A percentile compares a stretch with the other conserved stretches of the same genome.
Conservation (phyloP, 148 eudicot species). For the Heliosperma pusillum region DNA sequence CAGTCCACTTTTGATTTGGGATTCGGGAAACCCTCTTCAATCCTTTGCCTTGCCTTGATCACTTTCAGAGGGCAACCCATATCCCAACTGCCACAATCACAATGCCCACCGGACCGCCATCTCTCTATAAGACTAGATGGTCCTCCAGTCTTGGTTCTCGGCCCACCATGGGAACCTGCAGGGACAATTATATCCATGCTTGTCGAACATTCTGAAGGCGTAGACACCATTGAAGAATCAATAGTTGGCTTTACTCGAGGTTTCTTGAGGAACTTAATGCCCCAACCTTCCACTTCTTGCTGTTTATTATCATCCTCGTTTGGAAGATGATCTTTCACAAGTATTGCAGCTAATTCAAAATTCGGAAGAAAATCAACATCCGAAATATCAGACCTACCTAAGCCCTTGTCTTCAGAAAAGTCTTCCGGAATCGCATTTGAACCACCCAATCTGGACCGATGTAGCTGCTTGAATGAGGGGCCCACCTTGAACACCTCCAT, state of each 20-base stretch:
- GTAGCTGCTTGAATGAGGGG: constrained; percentile 41
- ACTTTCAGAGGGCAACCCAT: constrained; percentile 75
- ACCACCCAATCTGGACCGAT: constrained; percentile 33
- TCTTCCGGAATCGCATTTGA: constrained; percentile 34
- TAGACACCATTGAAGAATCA: constrained; percentile 21
- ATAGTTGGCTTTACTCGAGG: constrained; percentile 22
- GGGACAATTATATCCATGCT: constrained; percentile 62
- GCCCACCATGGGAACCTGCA: constrained; percentile 76
- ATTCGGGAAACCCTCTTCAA: constrained; percentile 27
- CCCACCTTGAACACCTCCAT: constrained; percentile 47
- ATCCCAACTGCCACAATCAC: constrained; percentile 99
- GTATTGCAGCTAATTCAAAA: constrained; percentile 75
- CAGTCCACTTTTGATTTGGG: constrained; percentile 33
- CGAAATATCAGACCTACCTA: constrained; percentile 24
- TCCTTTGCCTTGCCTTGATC: constrained; percentile 37
- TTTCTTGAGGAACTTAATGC: constrained; percentile 73
- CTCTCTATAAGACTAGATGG: constrained; percentile 66
- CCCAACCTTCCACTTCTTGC: constrained; percentile 70
- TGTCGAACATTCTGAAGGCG: constrained; percentile 39
- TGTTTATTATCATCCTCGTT: constrained; percentile 22
- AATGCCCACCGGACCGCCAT: constrained; percentile 66
- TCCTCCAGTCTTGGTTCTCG: constrained; percentile 50
- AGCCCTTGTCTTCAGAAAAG: constrained; percentile 24
- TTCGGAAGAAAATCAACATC: constrained; percentile 44
- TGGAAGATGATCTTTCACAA: constrained; percentile 47